Percentiles rank a stretch among this genome's conserved stretches.
These are phyloP conservation scores for Straminergon stramineum DNA, from an alignment of 225 moss, liverwort and hornwort genomes.

Conservation along the genomic window DNA sequence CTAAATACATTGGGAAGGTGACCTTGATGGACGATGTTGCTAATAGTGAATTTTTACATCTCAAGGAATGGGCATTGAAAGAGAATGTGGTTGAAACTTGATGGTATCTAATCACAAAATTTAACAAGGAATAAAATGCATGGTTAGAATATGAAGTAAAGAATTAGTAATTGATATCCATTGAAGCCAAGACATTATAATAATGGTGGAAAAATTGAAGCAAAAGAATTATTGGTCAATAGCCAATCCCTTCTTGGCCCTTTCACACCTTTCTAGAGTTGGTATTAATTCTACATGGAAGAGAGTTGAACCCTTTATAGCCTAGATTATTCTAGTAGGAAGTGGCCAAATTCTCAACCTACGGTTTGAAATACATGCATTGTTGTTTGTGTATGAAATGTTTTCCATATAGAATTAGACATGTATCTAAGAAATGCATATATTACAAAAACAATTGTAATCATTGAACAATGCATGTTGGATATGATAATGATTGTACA, in stretches of 20 bases:
- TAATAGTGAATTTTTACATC: not conserved
- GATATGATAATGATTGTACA: not conserved
- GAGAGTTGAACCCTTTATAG: not conserved
- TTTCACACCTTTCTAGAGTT: not conserved
- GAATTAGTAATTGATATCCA: not conserved
- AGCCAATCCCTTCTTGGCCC: not conserved
- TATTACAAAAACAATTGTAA: not conserved
- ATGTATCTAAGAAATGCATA: fast-evolving
- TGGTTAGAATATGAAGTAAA: not conserved
- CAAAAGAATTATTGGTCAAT: not conserved
- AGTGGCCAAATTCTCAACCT: not conserved
- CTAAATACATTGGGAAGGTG: not conserved
- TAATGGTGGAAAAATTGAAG: too few species aligned
- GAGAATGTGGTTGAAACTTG: not conserved
- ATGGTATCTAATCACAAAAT: not conserved
- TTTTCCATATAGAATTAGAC: fast-evolving
- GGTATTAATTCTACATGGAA: not conserved
- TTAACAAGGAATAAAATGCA: not conserved
- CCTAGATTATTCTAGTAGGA: not conserved
- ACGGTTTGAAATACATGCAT: not conserved
- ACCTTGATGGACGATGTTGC: not conserved
- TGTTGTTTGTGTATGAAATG: not conserved
- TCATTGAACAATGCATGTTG: not conserved
- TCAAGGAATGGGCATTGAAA: not conserved
- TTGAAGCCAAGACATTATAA: not conserved